A percentile compares a stretch with the other conserved stretches of the same genome.
phyloP scores from a whole-genome alignment of 2,329 filamentous ascomycete species.

The Amauroascus niger region DNA sequence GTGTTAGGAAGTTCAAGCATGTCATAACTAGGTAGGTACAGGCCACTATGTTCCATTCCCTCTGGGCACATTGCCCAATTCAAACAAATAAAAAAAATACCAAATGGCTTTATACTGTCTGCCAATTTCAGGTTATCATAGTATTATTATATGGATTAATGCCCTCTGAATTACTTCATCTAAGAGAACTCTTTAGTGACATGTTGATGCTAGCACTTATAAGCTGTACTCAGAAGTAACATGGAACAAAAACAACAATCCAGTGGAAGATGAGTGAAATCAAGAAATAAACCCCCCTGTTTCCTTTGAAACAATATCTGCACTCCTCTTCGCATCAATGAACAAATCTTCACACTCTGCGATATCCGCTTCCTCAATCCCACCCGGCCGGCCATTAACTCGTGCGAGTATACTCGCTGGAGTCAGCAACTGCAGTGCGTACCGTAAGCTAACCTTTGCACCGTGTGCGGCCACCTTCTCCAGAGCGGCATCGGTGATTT shows the following conservation, averaged over 20 bases:
- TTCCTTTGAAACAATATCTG: constrained; percentile 57
- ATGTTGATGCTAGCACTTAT: neutral
- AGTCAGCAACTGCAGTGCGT: constrained; percentile 83
- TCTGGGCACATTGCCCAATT: no score
- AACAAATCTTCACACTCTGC: constrained; percentile 75
- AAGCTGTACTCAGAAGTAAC: neutral
- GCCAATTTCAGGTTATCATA: neutral
- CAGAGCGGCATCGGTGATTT: constrained; percentile 70
- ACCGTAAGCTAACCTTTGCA: constrained; percentile 78
- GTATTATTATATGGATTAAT: neutral
- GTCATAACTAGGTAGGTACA: no score
- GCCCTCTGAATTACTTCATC: neutral
- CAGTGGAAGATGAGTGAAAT: constrained; percentile 18
- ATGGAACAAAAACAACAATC: neutral
- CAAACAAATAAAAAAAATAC: no score
- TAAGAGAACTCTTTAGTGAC: neutral
- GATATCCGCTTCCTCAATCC: constrained; percentile 66
- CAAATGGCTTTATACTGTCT: neutral
- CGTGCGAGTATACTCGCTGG: constrained; percentile 84
- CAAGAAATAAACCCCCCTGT: constrained; percentile 56
- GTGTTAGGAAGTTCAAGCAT: no score
- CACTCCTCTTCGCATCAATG: constrained; percentile 71
- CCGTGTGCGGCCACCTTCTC: constrained; percentile 81
- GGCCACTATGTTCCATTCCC: no score
- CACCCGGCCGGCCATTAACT: constrained; percentile 63